Base-by-base conservation (phyloP, 495 filamentous ascomycete genomes). In the Cairneyella variabilis region DNA sequence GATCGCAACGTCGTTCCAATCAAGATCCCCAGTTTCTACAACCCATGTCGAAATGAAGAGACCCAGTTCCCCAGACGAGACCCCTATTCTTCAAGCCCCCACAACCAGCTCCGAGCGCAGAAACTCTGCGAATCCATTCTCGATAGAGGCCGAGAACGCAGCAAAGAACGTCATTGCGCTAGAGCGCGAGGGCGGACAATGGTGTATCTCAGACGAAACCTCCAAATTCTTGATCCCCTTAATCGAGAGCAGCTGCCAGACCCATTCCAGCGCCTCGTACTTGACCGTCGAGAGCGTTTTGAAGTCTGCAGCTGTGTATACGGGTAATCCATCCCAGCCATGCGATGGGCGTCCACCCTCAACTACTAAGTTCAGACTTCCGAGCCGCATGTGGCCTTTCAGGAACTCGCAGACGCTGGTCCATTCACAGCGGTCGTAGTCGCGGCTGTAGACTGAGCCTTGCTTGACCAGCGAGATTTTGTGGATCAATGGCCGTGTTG, bases 351-450 rank as follows among this genome's bases (percentile, higher is more conserved):
- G 65, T 14, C 77, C 73, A 2, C 71, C 74, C 43, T 76, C 71
- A 10, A 81, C 68, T 4, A 65, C 60, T 1, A 80, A 57, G n/a
- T 69, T 59, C 7, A 80, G 66, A 37, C 66, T 69, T 8, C 54
- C 51, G 6, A 76, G 51, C 17, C 52, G 55, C 43, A 70, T 58
- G n/a, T 66, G 53, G 1, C 59, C 57, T 21, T 59, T 50, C 1
- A 80, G 55, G 48, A 66, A 76, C 6, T 63, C 60, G 59, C 74
- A 78, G 16, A 72, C 66, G 22, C 58, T 64, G 5, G 56, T 58
- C 78, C 78, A 83, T 64, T 80, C 76, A 59, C 63, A 66, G 11
- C 73, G 67, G 61, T 80, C 77, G 59, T 71, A 75, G 54, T 78
- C 72, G 51, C 71, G 71, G 16, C 66, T 66, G 45, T 70, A 73